Base-by-base conservation (phyloP, 2,329 filamentous ascomycete species). In the Epicoccum nigrum region DNA sequence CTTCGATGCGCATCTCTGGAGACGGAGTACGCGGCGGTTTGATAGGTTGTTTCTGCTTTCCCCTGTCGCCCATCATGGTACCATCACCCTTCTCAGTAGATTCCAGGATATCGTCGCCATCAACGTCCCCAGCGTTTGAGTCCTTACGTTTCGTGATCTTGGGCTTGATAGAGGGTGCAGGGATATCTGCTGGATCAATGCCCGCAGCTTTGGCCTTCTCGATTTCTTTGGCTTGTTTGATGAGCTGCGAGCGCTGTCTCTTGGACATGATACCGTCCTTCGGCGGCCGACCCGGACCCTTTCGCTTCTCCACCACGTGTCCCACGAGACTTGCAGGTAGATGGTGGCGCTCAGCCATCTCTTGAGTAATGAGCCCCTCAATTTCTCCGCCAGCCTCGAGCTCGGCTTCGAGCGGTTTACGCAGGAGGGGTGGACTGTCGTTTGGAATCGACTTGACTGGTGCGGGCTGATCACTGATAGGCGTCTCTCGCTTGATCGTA, bases 241-340 rank as follows among this genome's bases (percentile, higher is more conserved):
- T 84, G 7, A 86, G 79, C 39, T 85, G 71, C 15, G 84, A 79
- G 59, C 86, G 81, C 64, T 92, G 87, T 49, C 89, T 81, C 73
- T 92, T 92, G 1, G 89, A 92, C 84, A 92, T 90, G 67, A 91
- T 82, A 21, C 89, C 89, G 64, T 92, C 89, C 75, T 92, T 92
- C 0, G 89, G 89, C 16, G 89, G 89, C 45, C 89, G 79, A n/a
- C 89, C 89, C 8, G 89, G 89, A 12, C 89, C 89, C 60, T 89
- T 85, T 56, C 88, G 86, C 73, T 84, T 88, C 46, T 69, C 68
- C 8, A 73, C 60, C 21, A 84, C 82, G 23, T 84, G 73, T 5
- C 79, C 73, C 21, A 74, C 65, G 16, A 71, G 63, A 13, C 62
- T 64, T 12, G 62, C 50, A n/a, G 72, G 71, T 8, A 76, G 59